Conservation (phyloP, 73 alveolate species). For the Effrenium voratum region DNA sequence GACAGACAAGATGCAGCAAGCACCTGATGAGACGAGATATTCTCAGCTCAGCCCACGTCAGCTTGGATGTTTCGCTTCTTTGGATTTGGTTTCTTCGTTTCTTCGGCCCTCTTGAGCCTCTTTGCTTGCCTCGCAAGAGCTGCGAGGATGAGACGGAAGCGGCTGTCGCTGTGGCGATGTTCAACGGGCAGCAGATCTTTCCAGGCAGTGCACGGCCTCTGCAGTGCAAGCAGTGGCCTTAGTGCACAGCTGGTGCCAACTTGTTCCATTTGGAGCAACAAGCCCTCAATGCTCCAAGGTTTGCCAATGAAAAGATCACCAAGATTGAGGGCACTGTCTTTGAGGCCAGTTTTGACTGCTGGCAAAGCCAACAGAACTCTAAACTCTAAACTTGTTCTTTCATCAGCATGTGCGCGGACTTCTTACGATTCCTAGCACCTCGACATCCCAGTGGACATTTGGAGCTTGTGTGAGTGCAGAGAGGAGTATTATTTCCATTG, state of each 20-base stretch:
- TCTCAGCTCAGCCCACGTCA: too few species aligned
- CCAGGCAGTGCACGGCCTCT: conserved; percentile 90
- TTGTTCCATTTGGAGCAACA: neutral
- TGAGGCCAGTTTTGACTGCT: conserved; percentile 38
- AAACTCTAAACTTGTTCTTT: too few species aligned
- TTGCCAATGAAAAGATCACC: conserved; percentile 90
- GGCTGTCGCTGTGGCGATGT: conserved; percentile 92
- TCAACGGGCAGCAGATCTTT: conserved; percentile 92
- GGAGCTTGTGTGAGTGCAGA: too few species aligned
- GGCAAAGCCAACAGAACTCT: too few species aligned
- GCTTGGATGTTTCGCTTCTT: too few species aligned
- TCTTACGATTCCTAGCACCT: too few species aligned
- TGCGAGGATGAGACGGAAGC: conserved; percentile 93
- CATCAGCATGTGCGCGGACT: too few species aligned
- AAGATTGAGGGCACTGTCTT: conserved; percentile 90
- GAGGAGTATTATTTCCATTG: too few species aligned
- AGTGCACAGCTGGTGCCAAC: neutral
- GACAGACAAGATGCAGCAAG: too few species aligned
- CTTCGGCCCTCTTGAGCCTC: neutral
- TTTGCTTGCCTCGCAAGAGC: neutral
- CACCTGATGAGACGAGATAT: too few species aligned
- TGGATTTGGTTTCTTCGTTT: neutral
- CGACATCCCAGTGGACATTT: too few species aligned
- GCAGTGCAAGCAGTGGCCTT: conserved; percentile 60
- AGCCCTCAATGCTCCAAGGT: conserved; percentile 3